Conservation (phyloP, 164 flowering plant genomes). For the Chimonanthus salicifolius region DNA sequence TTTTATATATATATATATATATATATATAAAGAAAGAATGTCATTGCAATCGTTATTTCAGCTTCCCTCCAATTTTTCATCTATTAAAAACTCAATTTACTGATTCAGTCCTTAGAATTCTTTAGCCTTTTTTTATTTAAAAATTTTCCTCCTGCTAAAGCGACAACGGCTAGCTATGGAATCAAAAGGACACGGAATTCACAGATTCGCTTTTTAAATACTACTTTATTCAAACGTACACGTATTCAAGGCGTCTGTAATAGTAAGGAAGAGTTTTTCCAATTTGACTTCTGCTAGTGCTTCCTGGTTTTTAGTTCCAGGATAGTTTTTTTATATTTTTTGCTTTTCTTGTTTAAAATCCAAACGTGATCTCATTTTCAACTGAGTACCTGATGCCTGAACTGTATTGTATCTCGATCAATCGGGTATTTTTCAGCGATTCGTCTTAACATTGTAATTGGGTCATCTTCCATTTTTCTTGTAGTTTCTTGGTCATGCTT, state of each 20-base stretch:
- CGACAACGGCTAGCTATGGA: slow-evolving; percentile 13
- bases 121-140: background rate
- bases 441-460: background rate
- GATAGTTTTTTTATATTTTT: too few relatives aligned
- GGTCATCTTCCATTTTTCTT: background rate
- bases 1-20: background rate
- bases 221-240: background rate
- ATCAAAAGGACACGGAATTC: slow-evolving; percentile 5
- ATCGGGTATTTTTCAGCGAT: background rate
- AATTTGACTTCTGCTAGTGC: background rate
- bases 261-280: background rate
- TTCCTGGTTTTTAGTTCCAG: background rate
- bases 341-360: background rate
- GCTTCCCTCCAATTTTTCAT: background rate
- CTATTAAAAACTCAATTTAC: slow-evolving; percentile 2
- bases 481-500: too few relatives aligned
- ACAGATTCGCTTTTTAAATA: slow-evolving; percentile 5
- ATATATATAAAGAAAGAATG: background rate
- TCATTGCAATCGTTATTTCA: background rate
- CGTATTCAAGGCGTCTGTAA: background rate
- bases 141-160: background rate
- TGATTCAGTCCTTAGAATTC: background rate
- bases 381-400: background rate
- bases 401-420: background rate
- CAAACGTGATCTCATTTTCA: background rate